phyloP scores from a whole-genome alignment of 768 basidiomycete genomes.

The Kwoniella sp. region DNA sequence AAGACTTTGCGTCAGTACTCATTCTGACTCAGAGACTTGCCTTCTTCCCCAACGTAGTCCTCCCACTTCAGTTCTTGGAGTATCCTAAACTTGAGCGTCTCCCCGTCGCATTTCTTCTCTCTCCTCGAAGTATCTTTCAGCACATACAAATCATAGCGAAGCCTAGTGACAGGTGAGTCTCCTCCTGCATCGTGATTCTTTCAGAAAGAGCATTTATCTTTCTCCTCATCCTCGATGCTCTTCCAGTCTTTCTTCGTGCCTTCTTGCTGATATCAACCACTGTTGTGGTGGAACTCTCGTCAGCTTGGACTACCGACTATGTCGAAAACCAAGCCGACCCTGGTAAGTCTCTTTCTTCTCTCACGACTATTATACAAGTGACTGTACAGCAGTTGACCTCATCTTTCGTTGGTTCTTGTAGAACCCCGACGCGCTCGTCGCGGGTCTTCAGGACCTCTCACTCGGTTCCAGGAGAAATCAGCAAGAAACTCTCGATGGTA shows the following conservation, averaged over 20 bases:
- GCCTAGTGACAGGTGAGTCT: too few species aligned
- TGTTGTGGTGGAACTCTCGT: conserved; percentile 5
- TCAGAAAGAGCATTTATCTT: too few species aligned
- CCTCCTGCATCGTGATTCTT: too few species aligned
- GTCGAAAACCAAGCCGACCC: conserved; percentile 7
- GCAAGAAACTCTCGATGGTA: conserved; percentile 28
- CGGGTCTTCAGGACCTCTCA: conserved; percentile 15
- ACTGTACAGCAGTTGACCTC: background rate
- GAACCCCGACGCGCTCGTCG: conserved; percentile 16
- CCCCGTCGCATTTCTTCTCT: background rate
- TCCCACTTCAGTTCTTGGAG: background rate
- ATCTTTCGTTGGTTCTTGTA: background rate
- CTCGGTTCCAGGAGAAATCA: conserved; percentile 7
- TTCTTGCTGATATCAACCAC: too few species aligned
- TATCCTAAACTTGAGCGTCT: background rate
- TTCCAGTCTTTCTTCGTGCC: too few species aligned
- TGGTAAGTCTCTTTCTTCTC: background rate
- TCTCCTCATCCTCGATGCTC: too few species aligned
- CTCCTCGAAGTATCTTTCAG: background rate
- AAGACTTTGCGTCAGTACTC: conserved; percentile 4
- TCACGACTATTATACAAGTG: too few species aligned
- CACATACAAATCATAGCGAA: background rate
- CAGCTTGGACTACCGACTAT: conserved; percentile 7
- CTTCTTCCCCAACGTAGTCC: background rate
- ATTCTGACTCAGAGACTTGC: background rate